Base-by-base conservation (phyloP, 2,329 filamentous ascomycete genomes). In the Colletotrichum theobromicola region DNA sequence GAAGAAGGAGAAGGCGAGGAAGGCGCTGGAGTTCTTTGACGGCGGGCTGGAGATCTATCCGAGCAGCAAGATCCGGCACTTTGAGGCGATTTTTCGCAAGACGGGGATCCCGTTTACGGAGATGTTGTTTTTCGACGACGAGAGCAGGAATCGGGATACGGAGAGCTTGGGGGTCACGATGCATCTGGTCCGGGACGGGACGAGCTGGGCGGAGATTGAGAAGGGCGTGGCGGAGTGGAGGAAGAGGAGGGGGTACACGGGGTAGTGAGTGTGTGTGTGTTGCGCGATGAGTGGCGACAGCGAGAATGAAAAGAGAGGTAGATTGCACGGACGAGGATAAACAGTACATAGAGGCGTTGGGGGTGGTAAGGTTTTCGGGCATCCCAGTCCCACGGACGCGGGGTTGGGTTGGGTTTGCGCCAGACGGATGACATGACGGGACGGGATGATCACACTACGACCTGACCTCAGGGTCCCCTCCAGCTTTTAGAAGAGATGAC, bases 61-160 rank as follows among this genome's bases (percentile, higher is more conserved):
- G 0, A 92, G 92, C 2, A 93, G 88, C 81, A 98, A 98, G 88
- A 93, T 93, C n/a, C 90, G 91, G 76, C 96, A 98, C 84, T 97
- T 98, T 79, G 89, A 93, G 79, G 87, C 90, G 7, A 87, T 98
- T 78, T 90, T 93, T 12, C 90, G 93, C 81, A 88, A 91, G 70
- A 95, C 93, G 16, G 92, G 92, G 2, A 83, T 98, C 4, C 85
- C 87, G 7, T 98, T 91, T 80, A 90, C 93, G 77, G 95, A 98
- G 62, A 98, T 98, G 93, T 83, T 98, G 37, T 98, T 98, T 83
- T 98, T 98, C 78, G 96, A 98, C 79, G 96, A 98, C 79, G 96
- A 98, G 89, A 88, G 89, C 67, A 87, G 96, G 75, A 98, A 98
- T 81, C 88, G 91, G 72, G 95, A 98, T 81, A 96, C 98, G 1